Evolutionary conservation across 345 rosid species (phyloP), one percentile per base, ranked within the genome.

Genomic region (Lepidium aucheri): DNA sequence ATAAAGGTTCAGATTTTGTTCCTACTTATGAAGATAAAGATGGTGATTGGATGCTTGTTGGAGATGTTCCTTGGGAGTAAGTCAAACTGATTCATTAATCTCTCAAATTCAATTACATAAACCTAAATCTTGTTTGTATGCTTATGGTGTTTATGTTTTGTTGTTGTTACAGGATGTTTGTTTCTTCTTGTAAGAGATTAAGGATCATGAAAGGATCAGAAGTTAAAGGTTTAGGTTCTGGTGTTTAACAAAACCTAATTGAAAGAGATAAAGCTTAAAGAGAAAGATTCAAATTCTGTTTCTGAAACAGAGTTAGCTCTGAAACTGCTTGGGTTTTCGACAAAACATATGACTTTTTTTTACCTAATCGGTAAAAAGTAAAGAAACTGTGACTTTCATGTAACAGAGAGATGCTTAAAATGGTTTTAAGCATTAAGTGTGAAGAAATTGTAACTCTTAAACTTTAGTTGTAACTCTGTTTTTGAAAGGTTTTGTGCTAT

Each of bases 141-240:
- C 7, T 74, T 1, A 67, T 45, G 26, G 7, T 65, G 46, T 12
- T 64, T 14, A 47, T 49, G 45, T n/a, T n/a, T 26, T 78, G 4
- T 9, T 69, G 13, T 30, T 58, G 7, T 68, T 81, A 47, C 90
- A 87, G 95, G 53, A 94, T 88, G 99, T 94, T 94, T 79, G 83
- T 83, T 26, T 71, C 84, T 7, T 84, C 99, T 41, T 94, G 99
- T 82, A 90, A 86, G 80, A 92, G 86, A 46, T 33, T 92, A 65
- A 82, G 96, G 76, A 85, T 92, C 80, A 86, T 93, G 95, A 93
- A 85, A 84, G 91, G 91, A 67, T 82, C 94, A 60, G 97, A 93
- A 78, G 91, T 85, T 51, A 88, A 76, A 57, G 97, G 96, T 7
- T 60, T 91, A 69, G 89, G 86, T 0, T 85, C 79, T 75, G 91